A percentile compares a stretch with the other conserved stretches of the same genome.
phyloP scores from a whole-genome alignment of 768 basidiomycete genomes.

The Trametes sanguinea region DNA sequence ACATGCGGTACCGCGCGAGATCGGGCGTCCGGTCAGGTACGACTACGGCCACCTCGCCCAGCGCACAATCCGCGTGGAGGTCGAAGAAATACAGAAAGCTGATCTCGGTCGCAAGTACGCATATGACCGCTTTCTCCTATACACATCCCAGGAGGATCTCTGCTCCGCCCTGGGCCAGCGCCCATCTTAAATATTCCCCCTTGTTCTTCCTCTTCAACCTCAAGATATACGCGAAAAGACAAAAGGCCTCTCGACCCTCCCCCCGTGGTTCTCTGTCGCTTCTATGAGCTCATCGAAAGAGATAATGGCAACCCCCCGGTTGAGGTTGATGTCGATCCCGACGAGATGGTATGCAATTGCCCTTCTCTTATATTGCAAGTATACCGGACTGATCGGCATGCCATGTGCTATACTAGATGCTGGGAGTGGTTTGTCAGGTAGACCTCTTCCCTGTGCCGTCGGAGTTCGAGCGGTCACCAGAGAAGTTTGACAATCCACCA shows the following conservation, averaged over 20 bases:
- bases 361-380: too few relatives aligned
- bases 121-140: background rate
- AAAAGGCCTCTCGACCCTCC: slow-evolving; percentile 68
- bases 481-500: background rate
- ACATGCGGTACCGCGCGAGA: slow-evolving; percentile 8
- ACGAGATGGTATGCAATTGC: background rate
- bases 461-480: slow-evolving; percentile 1
- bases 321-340: slow-evolving; percentile 3
- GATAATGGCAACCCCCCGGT: slow-evolving; percentile 25
- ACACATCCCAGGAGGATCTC: background rate
- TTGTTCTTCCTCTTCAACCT: background rate
- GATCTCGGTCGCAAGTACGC: slow-evolving; percentile 67
- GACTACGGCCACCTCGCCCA: slow-evolving; percentile 62
- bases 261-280: slow-evolving; percentile 55
- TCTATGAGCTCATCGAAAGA: slow-evolving; percentile 48
- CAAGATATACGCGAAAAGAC: slow-evolving; percentile 59
- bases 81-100: slow-evolving; percentile 63
- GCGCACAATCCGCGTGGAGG: slow-evolving; percentile 53
- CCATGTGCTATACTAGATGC: background rate
- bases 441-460: slow-evolving; percentile 66
- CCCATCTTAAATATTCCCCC: background rate
- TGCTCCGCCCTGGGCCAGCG: background rate
- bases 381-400: too few relatives aligned
- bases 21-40: slow-evolving; percentile 58
- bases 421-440: slow-evolving; percentile 74